Evolutionary conservation across 2,329 filamentous ascomycete genomes (phyloP).

Genomic region (Fusarium nodosum): DNA sequence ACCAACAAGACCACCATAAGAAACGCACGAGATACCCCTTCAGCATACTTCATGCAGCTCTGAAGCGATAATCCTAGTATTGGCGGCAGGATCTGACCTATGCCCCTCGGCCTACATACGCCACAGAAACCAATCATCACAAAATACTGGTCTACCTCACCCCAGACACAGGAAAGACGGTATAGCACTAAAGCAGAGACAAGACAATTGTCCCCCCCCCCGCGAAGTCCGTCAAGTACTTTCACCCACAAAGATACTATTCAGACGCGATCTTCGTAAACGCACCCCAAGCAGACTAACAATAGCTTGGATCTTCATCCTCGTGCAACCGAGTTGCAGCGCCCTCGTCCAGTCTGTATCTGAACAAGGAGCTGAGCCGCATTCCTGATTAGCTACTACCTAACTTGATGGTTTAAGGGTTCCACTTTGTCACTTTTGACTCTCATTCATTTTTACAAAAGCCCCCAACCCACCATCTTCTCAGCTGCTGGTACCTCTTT

Average conservation of each 20-base stretch:
- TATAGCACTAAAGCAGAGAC: constrained; percentile 34
- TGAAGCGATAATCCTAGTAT: constrained; percentile 38
- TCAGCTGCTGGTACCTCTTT: constrained; percentile 22
- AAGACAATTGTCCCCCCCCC: constrained; percentile 20
- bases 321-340: constrained; percentile 44
- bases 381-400: constrained; percentile 39
- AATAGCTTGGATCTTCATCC: constrained; percentile 34
- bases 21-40: constrained; percentile 42
- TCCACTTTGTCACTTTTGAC: constrained; percentile 18
- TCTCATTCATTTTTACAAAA: constrained; percentile 46
- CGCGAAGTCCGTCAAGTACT: constrained; percentile 22
- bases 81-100: constrained; percentile 39
- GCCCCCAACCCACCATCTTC: constrained; percentile 46
- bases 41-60: constrained; percentile 44
- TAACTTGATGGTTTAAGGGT: constrained; percentile 23
- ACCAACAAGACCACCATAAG: constrained; percentile 39
- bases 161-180: constrained; percentile 25
- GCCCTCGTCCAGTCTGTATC: constrained; percentile 34
- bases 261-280: constrained; percentile 40
- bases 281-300: constrained; percentile 43
- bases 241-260: constrained; percentile 28
- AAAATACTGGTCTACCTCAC: constrained; percentile 29
- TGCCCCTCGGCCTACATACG: constrained; percentile 38
- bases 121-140: constrained; percentile 34
- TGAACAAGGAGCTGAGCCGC: constrained; percentile 45